Conservation (phyloP, 805 yeast species). For the Yamadazyma laniorum region DNA sequence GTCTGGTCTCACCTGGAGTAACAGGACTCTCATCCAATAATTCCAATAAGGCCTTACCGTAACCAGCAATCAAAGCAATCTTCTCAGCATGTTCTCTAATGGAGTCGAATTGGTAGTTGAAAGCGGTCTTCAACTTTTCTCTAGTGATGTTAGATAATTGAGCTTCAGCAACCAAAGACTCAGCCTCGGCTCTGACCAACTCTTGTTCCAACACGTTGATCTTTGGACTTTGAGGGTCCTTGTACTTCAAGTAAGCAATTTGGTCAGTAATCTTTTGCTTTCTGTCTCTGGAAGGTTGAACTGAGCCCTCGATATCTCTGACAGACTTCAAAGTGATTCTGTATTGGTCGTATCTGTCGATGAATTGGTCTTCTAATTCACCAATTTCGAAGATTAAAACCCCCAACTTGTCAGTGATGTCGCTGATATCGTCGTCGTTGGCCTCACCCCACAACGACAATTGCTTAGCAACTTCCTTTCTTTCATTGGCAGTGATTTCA, state of each 20-base stretch:
- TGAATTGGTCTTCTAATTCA: conserved; percentile 96
- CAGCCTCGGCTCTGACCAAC: conserved; percentile 98
- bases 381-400: conserved; percentile 94
- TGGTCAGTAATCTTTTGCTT: conserved; percentile 96
- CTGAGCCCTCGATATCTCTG: conserved; percentile 95
- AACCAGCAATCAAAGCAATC: conserved; percentile 95
- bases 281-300: conserved; percentile 97
- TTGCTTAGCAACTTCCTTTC: conserved; percentile 96
- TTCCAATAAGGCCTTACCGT: conserved; percentile 96
- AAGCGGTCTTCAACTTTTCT: conserved; percentile 96
- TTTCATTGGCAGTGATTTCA: conserved; percentile 89
- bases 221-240: conserved; percentile 97
- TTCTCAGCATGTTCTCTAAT: conserved; percentile 94
- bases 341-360: conserved; percentile 97
- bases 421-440: conserved; percentile 95
- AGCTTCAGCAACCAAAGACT: conserved; percentile 97
- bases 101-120: conserved; percentile 94
- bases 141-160: conserved; percentile 97
- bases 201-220: conserved; percentile 95
- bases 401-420: conserved; percentile 96
- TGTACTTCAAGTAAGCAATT: conserved; percentile 96
- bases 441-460: conserved; percentile 97
- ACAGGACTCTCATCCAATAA: conserved; percentile 95
- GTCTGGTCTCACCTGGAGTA: conserved; percentile 98
- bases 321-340: conserved; percentile 91